These are phyloP conservation scores for Penicillium tannophilum DNA, from an alignment of 495 filamentous ascomycete species.

Conservation along the genomic window DNA sequence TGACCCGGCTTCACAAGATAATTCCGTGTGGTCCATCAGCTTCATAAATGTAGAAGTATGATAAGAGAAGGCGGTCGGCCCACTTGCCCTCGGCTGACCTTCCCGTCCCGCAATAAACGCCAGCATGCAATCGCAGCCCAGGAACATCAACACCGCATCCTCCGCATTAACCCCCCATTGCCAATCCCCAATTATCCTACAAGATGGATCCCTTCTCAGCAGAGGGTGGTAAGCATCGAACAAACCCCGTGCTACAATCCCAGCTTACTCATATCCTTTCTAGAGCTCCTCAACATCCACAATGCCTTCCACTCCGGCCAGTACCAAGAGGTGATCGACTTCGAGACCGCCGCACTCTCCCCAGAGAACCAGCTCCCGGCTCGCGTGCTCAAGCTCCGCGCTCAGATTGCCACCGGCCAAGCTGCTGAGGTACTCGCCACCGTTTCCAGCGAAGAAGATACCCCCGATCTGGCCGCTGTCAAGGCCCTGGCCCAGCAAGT, in stretches of 20 bases:
- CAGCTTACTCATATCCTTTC: conserved; percentile 13
- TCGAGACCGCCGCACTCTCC: conserved; percentile 74
- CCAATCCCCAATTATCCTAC: conserved; percentile 25
- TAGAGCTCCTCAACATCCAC: conserved; percentile 93
- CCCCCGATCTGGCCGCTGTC: conserved; percentile 76
- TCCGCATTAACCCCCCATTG: conserved; percentile 15
- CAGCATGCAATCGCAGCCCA: conserved; percentile 27
- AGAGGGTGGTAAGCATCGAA: conserved; percentile 67
- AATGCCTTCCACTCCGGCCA: conserved; percentile 93
- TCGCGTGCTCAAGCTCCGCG: conserved; percentile 77
- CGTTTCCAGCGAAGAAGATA: conserved; percentile 61
- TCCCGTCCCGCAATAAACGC: conserved; percentile 22
- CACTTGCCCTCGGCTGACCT: conserved; percentile 32
- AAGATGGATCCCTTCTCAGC: conserved; percentile 92
- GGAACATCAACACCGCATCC: conserved; percentile 28
- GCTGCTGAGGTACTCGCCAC: conserved; percentile 69
- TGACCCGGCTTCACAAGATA: too few species aligned
- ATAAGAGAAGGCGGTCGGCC: conserved; percentile 25
- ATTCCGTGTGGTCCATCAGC: too few species aligned
- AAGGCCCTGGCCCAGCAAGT: conserved; percentile 73
- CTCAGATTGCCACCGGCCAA: conserved; percentile 79
- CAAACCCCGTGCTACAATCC: background rate
- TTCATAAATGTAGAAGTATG: too few species aligned
- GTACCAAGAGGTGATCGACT: conserved; percentile 80
- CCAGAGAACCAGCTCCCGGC: conserved; percentile 74